Evolutionary conservation across 2,329 filamentous ascomycete species (phyloP).

Genomic region (Leptographium galeiforme): DNA sequence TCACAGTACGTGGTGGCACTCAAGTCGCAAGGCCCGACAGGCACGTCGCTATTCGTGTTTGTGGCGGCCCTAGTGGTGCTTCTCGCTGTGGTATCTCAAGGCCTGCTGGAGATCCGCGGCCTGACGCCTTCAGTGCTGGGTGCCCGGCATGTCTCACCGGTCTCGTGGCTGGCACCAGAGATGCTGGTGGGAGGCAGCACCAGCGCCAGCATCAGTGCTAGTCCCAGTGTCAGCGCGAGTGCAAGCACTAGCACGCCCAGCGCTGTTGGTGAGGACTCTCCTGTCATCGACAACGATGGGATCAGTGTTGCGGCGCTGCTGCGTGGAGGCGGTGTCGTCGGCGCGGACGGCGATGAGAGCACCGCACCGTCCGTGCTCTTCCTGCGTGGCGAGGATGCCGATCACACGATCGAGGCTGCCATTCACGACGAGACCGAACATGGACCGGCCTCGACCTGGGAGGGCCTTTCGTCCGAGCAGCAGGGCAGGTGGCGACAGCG

Average conservation of each 20-base stretch:
- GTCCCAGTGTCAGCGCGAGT: background rate
- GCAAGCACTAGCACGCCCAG: too few species aligned
- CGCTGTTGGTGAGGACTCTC: constrained; percentile 4
- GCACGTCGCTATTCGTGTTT: constrained; percentile 35
- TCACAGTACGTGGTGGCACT: constrained; percentile 58
- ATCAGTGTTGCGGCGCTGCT: constrained; percentile 12
- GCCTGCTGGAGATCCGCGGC: constrained; percentile 51
- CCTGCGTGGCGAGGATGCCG: constrained; percentile 10
- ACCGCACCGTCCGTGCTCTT: constrained; percentile 5
- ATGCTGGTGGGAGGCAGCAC: background rate
- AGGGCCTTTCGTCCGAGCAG: constrained; percentile 51
- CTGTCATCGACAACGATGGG: constrained; percentile 1
- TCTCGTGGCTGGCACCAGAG: constrained; percentile 16
- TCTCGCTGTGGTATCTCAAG: constrained; percentile 48
- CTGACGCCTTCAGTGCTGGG: constrained; percentile 42
- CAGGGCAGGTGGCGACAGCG: constrained; percentile 55
- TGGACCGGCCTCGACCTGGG: constrained; percentile 46
- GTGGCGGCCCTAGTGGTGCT: constrained; percentile 44
- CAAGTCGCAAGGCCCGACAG: constrained; percentile 38
- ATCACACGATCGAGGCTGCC: constrained; percentile 22
- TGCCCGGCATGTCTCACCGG: constrained; percentile 40
- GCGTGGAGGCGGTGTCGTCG: background rate
- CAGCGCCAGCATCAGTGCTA: too few species aligned
- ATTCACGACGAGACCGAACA: constrained; percentile 33
- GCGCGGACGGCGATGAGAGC: background rate